Evolutionary conservation across 345 rosid species (phyloP), one percentile per base, ranked within the genome.

Genomic region (Gossypium arboreum): DNA sequence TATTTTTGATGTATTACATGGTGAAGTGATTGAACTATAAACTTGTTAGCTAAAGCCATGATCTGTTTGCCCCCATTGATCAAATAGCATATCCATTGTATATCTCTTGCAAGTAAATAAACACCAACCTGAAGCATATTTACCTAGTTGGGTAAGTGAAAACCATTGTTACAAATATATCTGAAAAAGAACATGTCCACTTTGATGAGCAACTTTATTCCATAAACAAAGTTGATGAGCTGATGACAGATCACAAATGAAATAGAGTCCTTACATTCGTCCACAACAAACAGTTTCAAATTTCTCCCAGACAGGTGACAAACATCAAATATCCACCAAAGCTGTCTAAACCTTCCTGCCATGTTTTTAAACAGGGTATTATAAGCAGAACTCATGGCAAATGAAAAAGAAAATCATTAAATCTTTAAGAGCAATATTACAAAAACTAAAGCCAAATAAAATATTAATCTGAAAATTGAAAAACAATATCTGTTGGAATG

Each of bases 171-270:
- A 47, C 9, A 27, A 12, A 62, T 5, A 55, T 58, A 72, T 72
- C 43, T 44, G 57, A 41, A 11, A 39, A 39, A 48, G 11, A 77
- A 61, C 44, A 66, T 8, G 70, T 45, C 67, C 27, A 45, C 61
- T 69, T 69, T 45, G n/a, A n/a, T 59, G 17, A 51, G 48, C 27
- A 27, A 68, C 16, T 77, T 77, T 77, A 80, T 77, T 80, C 55
- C 44, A 56, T 45, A 48, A 62, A 68, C 47, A 69, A 41, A 48
- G 75, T 43, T 65, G 52, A 39, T 20, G 48, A 72, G 54, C 47
- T 55, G 47, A 56, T 29, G 41, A 56, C 68, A 67, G 17, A 56
- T 25, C n/a, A 45, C 55, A 58, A 60, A 52, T 41, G 29, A 72
- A 34, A 67, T 3, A 9, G 41, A 5, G 18, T 48, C 62, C 47